Evolutionary conservation across 2,329 filamentous ascomycete species (phyloP), one percentile per base, ranked within the genome.

Genomic region (Aspergillus sp.): DNA sequence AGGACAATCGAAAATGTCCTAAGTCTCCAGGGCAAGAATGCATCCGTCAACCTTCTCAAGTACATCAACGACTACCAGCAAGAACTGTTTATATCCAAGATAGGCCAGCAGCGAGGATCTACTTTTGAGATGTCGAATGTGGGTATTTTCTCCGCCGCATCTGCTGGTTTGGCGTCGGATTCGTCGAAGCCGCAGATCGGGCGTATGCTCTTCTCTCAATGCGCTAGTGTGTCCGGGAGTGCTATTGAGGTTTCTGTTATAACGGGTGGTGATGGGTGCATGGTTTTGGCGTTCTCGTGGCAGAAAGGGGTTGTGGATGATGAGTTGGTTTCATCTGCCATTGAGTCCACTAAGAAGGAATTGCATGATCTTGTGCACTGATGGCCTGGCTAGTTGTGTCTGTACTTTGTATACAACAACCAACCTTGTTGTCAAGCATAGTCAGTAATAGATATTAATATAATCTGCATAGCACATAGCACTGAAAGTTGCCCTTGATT

Each of bases 91-190:
- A 45, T 55, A 3, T 58, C 61, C 0, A 65, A 67, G 43, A 19
- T 72, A 1, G 73, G 72, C 3, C 65, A 67, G 39, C 53, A 61
- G 3, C 59, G 74, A 2, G 57, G 54, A 1, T 53, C 56, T 10
- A 67, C 62, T 6, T 72, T 68, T 26, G 73, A 76, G 50, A 47
- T 76, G 5, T 74, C 73, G 0, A 76, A 74, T 53, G 45, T 76
- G 3, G 74, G 73, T 0, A 55, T 67, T 2, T 60, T 70, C 41
- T 53, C 53, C 19, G 19, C 19, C 19, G 19, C 19, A 19, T 19
- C 19, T 19, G 19, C 19, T 19, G 19, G 9, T 26, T 19, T 26
- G 36, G 36, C 8, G 36, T 43, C 2, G 10, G 49, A 49, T 9
- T 8, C 52, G 4, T 47, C 50, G 30, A 46, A 48, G 5, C 55